Evolutionary conservation across 306 rosid species (phyloP), one percentile per base, ranked within the genome.

Genomic region (Carpinus fangiana): DNA sequence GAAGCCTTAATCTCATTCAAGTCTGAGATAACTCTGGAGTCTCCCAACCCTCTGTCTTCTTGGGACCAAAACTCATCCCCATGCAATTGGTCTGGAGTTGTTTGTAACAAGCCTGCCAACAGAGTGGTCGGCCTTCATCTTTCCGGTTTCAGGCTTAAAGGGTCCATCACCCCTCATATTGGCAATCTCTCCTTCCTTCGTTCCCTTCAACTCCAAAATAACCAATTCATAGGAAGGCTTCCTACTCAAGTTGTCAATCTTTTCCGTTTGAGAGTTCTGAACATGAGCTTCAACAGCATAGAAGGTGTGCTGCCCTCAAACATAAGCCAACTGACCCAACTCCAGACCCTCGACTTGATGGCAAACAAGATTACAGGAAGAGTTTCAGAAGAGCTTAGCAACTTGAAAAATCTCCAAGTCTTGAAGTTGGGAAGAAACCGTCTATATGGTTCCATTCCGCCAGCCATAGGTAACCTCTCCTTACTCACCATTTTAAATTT

Each of bases 31-130:
- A 84, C 18, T 7, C 16, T 56, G 66, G 79, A 89, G 8, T 38
- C 43, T 79, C 13, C 82, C 12, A 64, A 74, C 56, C 76, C 76
- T 43, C 72, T 85, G 20, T 81, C 85, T 16, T 84, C 88, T 57
- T 89, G 92, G 97, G 76, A 54, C 80, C 80, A 79, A 0, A 77
- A 61, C 20, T 79, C 89, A 56, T 79, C 88, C 1, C 90, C 90
- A 0, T 89, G 92, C 83, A 81, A 89, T 28, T 91, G 97, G 97
- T 87, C 87, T 5, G 93, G 92, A 76, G 89, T 93, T 4, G 43
- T 46, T 1, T 91, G 98, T 82, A 84, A 74, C 74, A 82, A 31
- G 34, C 69, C 45, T 43, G 53, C 59, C 47, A 72, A 76, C 1
- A 85, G 98, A 86, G 97, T 93, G 0, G 69, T 80, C 26, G 77